Conservation (phyloP, 108 stramenopile species). For the Stephanodiscus triporus region DNA sequence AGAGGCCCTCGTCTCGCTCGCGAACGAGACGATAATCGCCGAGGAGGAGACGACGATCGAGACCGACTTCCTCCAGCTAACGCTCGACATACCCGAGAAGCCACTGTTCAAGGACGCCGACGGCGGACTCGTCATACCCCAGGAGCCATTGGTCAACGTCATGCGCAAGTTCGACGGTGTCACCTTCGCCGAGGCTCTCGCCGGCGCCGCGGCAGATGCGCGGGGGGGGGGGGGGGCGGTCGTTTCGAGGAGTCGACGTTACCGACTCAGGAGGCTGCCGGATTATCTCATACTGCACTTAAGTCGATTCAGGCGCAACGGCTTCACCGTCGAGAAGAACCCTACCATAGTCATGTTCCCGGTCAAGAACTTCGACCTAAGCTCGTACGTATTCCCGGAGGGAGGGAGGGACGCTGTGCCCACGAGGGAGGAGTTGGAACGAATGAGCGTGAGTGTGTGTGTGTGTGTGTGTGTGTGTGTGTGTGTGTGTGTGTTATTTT, state of each 20-base stretch:
- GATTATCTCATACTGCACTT: conserved; percentile 93
- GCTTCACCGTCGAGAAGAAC: conserved; percentile 96
- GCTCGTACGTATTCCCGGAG: conserved; percentile 67
- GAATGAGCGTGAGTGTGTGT: conserved; percentile 77
- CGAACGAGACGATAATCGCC: conserved; percentile 36
- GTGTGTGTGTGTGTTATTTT: too few species aligned
- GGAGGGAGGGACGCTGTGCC: conserved; percentile 41
- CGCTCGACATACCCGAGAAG: conserved; percentile 97
- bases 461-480: too few species aligned
- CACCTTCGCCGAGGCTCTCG: conserved; percentile 77
- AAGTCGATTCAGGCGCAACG: conserved; percentile 91
- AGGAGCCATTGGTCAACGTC: conserved; percentile 92
- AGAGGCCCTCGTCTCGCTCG: conserved; percentile 31
- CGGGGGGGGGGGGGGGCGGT: conserved; percentile 44
- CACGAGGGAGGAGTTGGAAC: conserved; percentile 70
- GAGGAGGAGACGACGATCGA: conserved; percentile 69
- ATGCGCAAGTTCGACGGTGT: conserved; percentile 95
- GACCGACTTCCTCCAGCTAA: conserved; percentile 89
- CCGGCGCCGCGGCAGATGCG: conserved; percentile 29
- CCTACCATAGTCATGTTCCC: conserved; percentile 98
- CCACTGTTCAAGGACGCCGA: conserved; percentile 97
- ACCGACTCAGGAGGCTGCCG: conserved; percentile 85
- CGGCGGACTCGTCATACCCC: conserved; percentile 96
- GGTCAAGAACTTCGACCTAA: conserved; percentile 95
- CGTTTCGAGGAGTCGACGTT: conserved; percentile 73